Evolutionary conservation across 352 stramenopile genomes (phyloP), one percentile per base, ranked within the genome.

Genomic region (Aphanomyces euteiches): DNA sequence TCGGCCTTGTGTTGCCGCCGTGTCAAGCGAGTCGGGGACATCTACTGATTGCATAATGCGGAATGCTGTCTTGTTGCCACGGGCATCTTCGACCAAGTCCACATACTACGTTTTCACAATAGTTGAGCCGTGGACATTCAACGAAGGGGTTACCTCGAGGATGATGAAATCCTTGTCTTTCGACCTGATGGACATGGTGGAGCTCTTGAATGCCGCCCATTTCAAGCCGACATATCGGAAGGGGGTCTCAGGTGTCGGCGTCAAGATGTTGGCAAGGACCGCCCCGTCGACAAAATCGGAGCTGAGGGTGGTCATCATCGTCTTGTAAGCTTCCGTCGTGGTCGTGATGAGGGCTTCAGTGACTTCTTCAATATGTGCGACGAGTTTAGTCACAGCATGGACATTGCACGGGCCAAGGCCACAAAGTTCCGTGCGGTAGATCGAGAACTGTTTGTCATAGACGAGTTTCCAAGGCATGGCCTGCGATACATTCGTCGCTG

Each of bases 181-280:
- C 17, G 78, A 79, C 74, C 91, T 92, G 21, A 82, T 85, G 6
- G 78, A 79, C 74, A 92, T 92, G 21, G 81, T 85, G 7, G 82
- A 89, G 79, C 84, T 91, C 77, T 93, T 93, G 73, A 92, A 95
- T 5, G 84, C 85, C 2, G 82, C 85, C 87, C 87, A 95, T 75
- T 95, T 95, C 68, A 95, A 78, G 34, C 76, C 84, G 19, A 95
- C 83, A 74, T 95, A 90, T 56, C 85, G 85, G 72, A 90, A 78
- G 54, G 87, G 85, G 60, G 86, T 87, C 34, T 75, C 60, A 21
- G 78, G 73, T 0, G 80, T 89, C 2, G 87, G 85, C 56, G 86
- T 79, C 43, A 95, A 78, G 60, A 95, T 90, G 74, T 87, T 92
- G 68, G 90, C 75, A 60, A 95, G 76, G 56, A 93, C 85, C 19